Evolutionary conservation across 371 early-diverging fungal genomes (phyloP).

Genomic region (Polyrhizophydium stewartii): DNA sequence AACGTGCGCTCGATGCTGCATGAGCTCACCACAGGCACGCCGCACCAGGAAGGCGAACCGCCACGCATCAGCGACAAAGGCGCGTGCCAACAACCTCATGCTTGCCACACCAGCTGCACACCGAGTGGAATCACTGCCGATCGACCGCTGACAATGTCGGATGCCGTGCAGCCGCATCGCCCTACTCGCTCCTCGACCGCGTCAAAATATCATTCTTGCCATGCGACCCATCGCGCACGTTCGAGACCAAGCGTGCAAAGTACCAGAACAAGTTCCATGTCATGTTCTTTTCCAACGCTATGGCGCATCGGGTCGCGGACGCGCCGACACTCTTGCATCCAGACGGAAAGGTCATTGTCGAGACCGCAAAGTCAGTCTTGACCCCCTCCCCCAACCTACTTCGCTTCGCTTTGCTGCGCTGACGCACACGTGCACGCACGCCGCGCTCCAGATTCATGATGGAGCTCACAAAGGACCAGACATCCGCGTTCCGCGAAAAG

Average conservation of each 20-base stretch:
- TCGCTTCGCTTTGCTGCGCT: no score
- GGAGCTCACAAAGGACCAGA: conserved; percentile 17
- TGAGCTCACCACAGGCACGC: conserved; percentile 6
- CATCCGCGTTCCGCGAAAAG: conserved; percentile 8
- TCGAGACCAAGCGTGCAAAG: conserved; percentile 7
- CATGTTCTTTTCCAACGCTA: conserved; percentile 9
- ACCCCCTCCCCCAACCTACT: no score
- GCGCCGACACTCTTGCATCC: neutral
- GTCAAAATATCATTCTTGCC: conserved; percentile 9
- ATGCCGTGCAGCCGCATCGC: neutral
- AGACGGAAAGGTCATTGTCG: conserved; percentile 11
- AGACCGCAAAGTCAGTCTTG: conserved; percentile 17
- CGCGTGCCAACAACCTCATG: neutral
- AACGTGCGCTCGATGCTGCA: conserved; percentile 9
- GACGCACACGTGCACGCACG: no score
- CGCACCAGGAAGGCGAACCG: neutral
- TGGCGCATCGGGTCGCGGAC: conserved; percentile 21
- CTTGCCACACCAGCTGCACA: no score
- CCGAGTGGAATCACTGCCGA: no score
- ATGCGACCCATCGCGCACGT: conserved; percentile 5
- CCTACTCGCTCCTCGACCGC: neutral
- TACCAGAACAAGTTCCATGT: conserved; percentile 6
- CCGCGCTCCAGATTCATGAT: conserved; percentile 15
- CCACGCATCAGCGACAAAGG: no score
- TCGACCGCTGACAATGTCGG: neutral